phyloP scores from a whole-genome alignment of 768 basidiomycete genomes.

The Lepiota brunneoincarnata region DNA sequence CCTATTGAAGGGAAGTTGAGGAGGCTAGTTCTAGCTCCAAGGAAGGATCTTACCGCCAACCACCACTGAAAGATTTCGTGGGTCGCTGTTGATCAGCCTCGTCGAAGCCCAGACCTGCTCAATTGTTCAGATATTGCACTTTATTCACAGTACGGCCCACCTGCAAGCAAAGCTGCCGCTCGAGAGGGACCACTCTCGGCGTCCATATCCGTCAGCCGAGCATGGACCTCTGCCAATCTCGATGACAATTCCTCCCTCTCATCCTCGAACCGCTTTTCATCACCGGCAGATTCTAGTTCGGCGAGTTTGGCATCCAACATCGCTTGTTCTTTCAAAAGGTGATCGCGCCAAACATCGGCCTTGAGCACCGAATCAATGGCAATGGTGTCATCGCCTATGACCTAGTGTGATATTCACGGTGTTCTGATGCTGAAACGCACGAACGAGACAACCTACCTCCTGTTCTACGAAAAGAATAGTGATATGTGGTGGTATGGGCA shows the following conservation, averaged over 20 bases:
- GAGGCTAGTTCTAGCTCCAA: not conserved
- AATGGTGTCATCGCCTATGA: constrained; percentile 88
- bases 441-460: constrained; percentile 53
- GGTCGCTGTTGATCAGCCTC: constrained; percentile 82
- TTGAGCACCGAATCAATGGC: constrained; percentile 96
- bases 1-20: constrained; percentile 33
- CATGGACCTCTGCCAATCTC: constrained; percentile 85
- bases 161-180: constrained; percentile 86
- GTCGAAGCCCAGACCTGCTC: constrained; percentile 82
- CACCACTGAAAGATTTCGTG: constrained; percentile 89
- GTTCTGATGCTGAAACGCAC: not conserved
- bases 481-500: constrained; percentile 91
- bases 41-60: constrained; percentile 71
- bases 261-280: constrained; percentile 80
- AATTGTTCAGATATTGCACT: not conserved
- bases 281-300: constrained; percentile 69
- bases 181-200: constrained; percentile 96
- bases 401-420: constrained; percentile 38
- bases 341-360: constrained; percentile 99
- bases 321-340: constrained; percentile 81
- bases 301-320: constrained; percentile 70
- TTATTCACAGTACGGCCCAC: constrained; percentile 31
- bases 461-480: constrained; percentile 98
- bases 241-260: constrained; percentile 81
- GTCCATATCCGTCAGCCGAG: constrained; percentile 94